A percentile compares a stretch with the other conserved stretches of the same genome.
Conservation (phyloP, 2,329 filamentous ascomycete species). For the Dactylella cylindrospora region DNA sequence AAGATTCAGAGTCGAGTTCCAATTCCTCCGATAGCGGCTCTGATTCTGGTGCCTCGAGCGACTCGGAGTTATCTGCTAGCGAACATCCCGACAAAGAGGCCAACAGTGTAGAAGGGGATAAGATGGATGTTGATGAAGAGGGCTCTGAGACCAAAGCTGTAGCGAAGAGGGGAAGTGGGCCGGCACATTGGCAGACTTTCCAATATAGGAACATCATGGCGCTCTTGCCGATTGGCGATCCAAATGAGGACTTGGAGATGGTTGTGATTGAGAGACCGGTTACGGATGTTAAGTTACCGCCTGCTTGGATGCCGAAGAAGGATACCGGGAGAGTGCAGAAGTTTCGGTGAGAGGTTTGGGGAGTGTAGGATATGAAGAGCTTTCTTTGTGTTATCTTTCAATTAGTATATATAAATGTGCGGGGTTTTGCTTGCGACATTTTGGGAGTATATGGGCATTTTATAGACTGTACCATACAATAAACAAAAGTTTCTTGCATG, state of each 20-base stretch:
- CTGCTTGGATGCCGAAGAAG: slow-evolving; percentile 50
- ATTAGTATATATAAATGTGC: slow-evolving; percentile 13
- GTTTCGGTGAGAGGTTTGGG: slow-evolving; percentile 17
- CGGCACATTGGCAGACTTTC: slow-evolving; percentile 74
- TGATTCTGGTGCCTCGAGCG: slow-evolving; percentile 13
- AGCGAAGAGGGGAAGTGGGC: slow-evolving; percentile 48
- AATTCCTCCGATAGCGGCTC: slow-evolving; percentile 5
- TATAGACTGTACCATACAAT: slow-evolving; percentile 40
- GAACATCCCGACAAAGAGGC: slow-evolving; percentile 44
- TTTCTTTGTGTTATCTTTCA: slow-evolving; percentile 8
- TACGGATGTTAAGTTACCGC: slow-evolving; percentile 77
- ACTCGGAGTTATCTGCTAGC: slow-evolving; percentile 36
- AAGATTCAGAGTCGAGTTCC: slow-evolving; percentile 27
- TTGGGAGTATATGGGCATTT: no score
- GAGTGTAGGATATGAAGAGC: slow-evolving; percentile 17
- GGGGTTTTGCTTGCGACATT: no score
- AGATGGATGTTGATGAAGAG: slow-evolving; percentile 29
- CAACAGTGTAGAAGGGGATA: slow-evolving; percentile 19
- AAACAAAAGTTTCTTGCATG: slow-evolving; percentile 28
- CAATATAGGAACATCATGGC: slow-evolving; percentile 95
- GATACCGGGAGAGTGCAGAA: slow-evolving; percentile 11
- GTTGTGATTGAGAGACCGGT: slow-evolving; percentile 83
- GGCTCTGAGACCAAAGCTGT: neutral
- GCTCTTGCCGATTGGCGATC: slow-evolving; percentile 59
- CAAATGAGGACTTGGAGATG: slow-evolving; percentile 64